phyloP scores from a whole-genome alignment of 768 basidiomycete genomes.

The Lentinula raphanica region DNA sequence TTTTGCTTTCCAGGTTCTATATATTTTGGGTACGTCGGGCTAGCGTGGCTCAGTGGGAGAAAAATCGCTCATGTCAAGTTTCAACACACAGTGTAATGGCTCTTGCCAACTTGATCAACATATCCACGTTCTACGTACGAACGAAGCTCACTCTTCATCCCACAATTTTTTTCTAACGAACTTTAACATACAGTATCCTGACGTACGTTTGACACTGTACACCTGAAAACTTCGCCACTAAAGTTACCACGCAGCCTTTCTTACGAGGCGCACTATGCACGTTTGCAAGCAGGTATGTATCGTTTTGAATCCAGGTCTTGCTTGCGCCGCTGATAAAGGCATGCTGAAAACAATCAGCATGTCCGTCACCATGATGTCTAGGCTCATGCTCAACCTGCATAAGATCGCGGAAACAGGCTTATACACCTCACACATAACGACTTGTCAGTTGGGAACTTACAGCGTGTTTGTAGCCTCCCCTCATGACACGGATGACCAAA shows the following conservation, averaged over 20 bases:
- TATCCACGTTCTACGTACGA: slow-evolving; percentile 7
- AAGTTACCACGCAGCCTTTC: not conserved
- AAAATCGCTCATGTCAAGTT: not conserved
- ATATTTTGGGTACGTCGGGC: slow-evolving; percentile 4
- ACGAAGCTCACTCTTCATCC: not conserved
- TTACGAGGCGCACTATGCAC: slow-evolving; percentile 1
- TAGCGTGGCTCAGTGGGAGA: not conserved
- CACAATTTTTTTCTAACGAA: too few relatives aligned
- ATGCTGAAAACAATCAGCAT: not conserved
- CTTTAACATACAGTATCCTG: slow-evolving; percentile 2
- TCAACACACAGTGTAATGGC: slow-evolving; percentile 6
- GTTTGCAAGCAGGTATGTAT: slow-evolving; percentile 4
- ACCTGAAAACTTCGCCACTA: not conserved
- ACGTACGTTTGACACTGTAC: not conserved
- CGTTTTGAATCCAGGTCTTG: not conserved
- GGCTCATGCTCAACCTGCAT: slow-evolving; percentile 8
- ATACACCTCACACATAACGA: slow-evolving; percentile 4
- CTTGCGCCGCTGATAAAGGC: not conserved
- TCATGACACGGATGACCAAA: not conserved
- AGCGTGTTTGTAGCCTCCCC: not conserved
- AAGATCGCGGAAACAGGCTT: slow-evolving; percentile 1
- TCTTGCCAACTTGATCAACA: slow-evolving; percentile 4
- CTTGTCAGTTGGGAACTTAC: not conserved
- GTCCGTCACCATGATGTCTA: slow-evolving; percentile 5
- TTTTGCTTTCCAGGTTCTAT: not conserved